Evolutionary conservation across 2,329 filamentous ascomycete genomes (phyloP).

Genomic region (Alternaria hordeiaustralica): DNA sequence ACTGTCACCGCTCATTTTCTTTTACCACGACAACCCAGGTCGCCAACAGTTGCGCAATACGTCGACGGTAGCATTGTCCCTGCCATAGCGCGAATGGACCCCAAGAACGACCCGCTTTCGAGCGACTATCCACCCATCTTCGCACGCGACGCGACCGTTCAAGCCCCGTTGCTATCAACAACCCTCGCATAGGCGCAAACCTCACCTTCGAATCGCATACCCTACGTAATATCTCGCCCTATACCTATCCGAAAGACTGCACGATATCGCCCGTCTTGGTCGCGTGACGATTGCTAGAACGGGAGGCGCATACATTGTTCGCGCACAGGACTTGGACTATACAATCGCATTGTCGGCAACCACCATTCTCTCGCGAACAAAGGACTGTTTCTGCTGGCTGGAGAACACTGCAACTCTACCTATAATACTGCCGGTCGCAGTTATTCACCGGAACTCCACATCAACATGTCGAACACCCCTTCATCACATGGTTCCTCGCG

Average conservation of each 20-base stretch:
- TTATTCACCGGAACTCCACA: background rate
- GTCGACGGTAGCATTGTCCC: background rate
- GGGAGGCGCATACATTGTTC: slow-evolving; percentile 5
- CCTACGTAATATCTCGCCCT: background rate
- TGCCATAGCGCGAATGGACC: slow-evolving; percentile 41
- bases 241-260: background rate
- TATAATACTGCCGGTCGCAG: background rate
- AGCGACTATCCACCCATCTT: slow-evolving; percentile 45
- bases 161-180: slow-evolving; percentile 6
- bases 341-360: slow-evolving; percentile 9
- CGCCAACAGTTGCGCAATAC: background rate
- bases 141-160: slow-evolving; percentile 24
- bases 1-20: slow-evolving; percentile 26
- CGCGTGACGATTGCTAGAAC: background rate
- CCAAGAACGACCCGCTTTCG: slow-evolving; percentile 42
- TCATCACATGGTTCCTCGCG: slow-evolving; percentile 27
- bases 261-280: background rate
- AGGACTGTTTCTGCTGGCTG: background rate
- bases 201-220: background rate
- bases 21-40: slow-evolving; percentile 8
- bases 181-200: slow-evolving; percentile 2
- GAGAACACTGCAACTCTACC: background rate
- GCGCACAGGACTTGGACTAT: slow-evolving; percentile 2
- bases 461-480: slow-evolving; percentile 33
- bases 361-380: slow-evolving; percentile 9